Conservation (phyloP, 805 yeast genomes). For the Diddensiella santjacobensis region DNA sequence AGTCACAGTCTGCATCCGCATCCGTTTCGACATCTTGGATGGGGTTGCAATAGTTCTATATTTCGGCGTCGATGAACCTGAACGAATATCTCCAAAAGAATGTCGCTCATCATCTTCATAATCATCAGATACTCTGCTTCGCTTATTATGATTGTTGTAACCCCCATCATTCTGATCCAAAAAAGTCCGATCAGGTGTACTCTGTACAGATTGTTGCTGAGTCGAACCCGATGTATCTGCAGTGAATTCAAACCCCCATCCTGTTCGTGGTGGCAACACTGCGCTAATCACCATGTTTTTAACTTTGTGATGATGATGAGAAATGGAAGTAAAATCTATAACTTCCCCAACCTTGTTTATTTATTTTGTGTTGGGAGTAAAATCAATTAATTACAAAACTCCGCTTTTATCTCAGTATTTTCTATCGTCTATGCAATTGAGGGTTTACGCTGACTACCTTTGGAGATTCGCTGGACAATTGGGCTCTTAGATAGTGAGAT, state of each 20-base stretch:
- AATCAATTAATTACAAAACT: too few species aligned
- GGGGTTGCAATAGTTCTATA: conserved; percentile 11
- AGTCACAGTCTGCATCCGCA: conserved; percentile 27
- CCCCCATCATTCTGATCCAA: not conserved
- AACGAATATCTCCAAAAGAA: not conserved
- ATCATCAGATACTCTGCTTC: not conserved
- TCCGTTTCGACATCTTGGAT: conserved; percentile 7
- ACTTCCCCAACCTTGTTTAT: too few species aligned
- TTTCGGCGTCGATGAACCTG: not conserved
- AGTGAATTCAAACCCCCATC: conserved; percentile 24
- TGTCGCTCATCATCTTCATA: not conserved
- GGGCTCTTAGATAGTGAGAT: too few species aligned
- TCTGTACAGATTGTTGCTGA: not conserved
- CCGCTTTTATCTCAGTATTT: too few species aligned
- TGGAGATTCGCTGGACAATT: too few species aligned
- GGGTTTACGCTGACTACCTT: too few species aligned
- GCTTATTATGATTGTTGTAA: not conserved
- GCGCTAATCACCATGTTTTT: conserved; percentile 23
- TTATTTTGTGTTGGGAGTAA: too few species aligned
- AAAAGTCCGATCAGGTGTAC: not conserved
- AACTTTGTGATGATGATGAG: not conserved
- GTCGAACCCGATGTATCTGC: not conserved
- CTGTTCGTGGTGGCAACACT: conserved; percentile 25
- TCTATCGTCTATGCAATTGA: too few species aligned
- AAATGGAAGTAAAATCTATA: too few species aligned